Percentiles rank a stretch among this genome's conserved stretches.
These are phyloP conservation scores for Mycena venus DNA, from an alignment of 768 basidiomycete species.

Conservation along the genomic window DNA sequence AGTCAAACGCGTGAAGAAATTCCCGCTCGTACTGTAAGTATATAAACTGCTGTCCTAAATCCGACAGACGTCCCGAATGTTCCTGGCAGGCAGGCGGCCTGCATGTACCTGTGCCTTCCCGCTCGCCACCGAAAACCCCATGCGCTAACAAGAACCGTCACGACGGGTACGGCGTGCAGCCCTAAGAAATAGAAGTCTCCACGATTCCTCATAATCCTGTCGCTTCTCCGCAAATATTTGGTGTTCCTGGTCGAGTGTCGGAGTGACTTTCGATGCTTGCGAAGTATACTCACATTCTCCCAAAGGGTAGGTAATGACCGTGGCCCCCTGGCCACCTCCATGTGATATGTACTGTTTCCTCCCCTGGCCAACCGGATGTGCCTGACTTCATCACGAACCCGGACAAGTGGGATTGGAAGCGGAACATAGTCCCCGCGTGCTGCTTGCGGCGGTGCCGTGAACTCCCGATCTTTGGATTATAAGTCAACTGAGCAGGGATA, in stretches of 20 bases:
- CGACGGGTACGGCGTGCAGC: background rate
- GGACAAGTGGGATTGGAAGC: background rate
- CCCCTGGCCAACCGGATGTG: no score
- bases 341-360: background rate
- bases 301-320: background rate
- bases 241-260: background rate
- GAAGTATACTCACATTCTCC: background rate
- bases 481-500: background rate
- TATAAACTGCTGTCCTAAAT: no score
- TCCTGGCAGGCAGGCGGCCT: no score
- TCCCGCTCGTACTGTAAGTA: no score
- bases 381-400: background rate
- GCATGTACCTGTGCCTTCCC: no score
- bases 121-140: no score
- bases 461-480: background rate
- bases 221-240: background rate
- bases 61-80: no score
- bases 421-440: background rate
- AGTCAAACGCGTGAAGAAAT: no score
- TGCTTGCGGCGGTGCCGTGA: background rate
- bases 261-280: background rate
- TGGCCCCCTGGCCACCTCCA: background rate
- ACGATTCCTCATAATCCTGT: background rate
- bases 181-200: background rate
- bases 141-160: background rate